Percentiles rank a stretch among this genome's conserved stretches.
These are phyloP conservation scores for Lecanicillium sp. DNA, from an alignment of 2,329 filamentous ascomycete genomes.

Conservation along the genomic window DNA sequence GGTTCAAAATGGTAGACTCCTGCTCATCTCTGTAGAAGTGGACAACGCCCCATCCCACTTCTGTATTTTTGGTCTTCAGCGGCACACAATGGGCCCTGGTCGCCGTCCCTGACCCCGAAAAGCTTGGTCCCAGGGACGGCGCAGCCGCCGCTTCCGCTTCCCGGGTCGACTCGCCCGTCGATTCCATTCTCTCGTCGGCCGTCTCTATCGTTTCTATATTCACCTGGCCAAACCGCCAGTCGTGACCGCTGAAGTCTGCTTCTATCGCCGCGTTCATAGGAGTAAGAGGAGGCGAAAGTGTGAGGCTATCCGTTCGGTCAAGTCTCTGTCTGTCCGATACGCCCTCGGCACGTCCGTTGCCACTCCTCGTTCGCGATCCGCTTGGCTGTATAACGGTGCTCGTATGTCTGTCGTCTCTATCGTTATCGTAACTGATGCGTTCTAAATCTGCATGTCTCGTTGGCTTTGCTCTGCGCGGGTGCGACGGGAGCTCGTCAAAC, in stretches of 20 bases:
- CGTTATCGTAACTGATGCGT: background rate
- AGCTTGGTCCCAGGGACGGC: slow-evolving; percentile 45
- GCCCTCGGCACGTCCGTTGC: no score
- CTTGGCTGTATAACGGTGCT: background rate
- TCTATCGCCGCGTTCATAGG: no score
- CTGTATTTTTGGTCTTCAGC: slow-evolving; percentile 62
- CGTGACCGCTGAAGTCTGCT: slow-evolving; percentile 23
- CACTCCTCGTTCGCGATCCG: slow-evolving; percentile 16
- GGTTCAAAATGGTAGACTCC: slow-evolving; percentile 54
- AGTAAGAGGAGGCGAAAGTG: no score
- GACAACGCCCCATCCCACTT: slow-evolving; percentile 86
- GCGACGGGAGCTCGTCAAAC: slow-evolving; percentile 48
- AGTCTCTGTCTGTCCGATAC: no score
- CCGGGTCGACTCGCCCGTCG: slow-evolving; percentile 25
- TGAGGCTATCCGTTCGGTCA: no score
- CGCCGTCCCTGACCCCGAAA: slow-evolving; percentile 57
- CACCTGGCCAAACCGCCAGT: slow-evolving; percentile 79
- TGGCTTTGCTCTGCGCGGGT: slow-evolving; percentile 22
- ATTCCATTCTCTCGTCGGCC: slow-evolving; percentile 16
- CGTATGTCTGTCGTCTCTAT: background rate
- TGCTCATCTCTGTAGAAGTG: slow-evolving; percentile 85
- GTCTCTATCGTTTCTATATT: slow-evolving; percentile 77
- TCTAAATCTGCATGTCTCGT: background rate
- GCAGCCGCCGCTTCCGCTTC: slow-evolving; percentile 40
- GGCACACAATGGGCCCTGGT: slow-evolving; percentile 77